Evolutionary conservation across 2,329 filamentous ascomycete genomes (phyloP).

Genomic region (Clonostachys rosea): DNA sequence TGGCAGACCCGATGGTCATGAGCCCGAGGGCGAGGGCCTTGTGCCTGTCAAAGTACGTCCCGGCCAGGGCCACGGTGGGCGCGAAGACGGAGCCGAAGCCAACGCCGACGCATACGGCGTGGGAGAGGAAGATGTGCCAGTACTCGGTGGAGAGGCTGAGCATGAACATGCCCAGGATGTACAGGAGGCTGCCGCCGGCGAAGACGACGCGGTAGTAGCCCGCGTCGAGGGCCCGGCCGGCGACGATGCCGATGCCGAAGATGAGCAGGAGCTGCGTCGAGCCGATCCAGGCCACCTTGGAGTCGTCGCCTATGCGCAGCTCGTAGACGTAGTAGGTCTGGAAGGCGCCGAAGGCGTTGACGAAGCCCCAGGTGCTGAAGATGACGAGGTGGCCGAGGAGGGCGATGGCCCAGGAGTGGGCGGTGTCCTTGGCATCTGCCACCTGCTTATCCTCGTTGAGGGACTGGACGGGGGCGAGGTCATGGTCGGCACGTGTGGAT

Average conservation of each 20-base stretch:
- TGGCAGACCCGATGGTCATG: slow-evolving; percentile 18
- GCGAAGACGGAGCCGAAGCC: slow-evolving; percentile 26
- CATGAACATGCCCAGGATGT: slow-evolving; percentile 63
- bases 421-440: too few species aligned
- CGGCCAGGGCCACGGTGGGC: slow-evolving; percentile 14
- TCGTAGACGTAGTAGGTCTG: slow-evolving; percentile 52
- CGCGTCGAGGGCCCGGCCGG: slow-evolving; percentile 59
- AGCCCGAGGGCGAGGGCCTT: slow-evolving; percentile 23
- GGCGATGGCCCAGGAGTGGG: slow-evolving; percentile 10
- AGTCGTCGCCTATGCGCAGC: slow-evolving; percentile 40
- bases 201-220: slow-evolving; percentile 55
- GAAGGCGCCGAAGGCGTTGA: slow-evolving; percentile 44
- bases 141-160: slow-evolving; percentile 39
- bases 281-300: slow-evolving; percentile 55
- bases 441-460: too few species aligned
- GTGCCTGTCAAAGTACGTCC: slow-evolving; percentile 25
- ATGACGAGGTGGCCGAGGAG: slow-evolving; percentile 29
- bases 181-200: slow-evolving; percentile 43
- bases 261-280: slow-evolving; percentile 52
- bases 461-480: too few species aligned
- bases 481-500: too few species aligned
- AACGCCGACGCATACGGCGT: slow-evolving; percentile 28
- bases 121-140: slow-evolving; percentile 32
- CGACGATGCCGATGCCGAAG: slow-evolving; percentile 46
- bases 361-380: slow-evolving; percentile 39